Conservation (phyloP, 108 stramenopile genomes). For the Cyclostephanos tholiformis region DNA sequence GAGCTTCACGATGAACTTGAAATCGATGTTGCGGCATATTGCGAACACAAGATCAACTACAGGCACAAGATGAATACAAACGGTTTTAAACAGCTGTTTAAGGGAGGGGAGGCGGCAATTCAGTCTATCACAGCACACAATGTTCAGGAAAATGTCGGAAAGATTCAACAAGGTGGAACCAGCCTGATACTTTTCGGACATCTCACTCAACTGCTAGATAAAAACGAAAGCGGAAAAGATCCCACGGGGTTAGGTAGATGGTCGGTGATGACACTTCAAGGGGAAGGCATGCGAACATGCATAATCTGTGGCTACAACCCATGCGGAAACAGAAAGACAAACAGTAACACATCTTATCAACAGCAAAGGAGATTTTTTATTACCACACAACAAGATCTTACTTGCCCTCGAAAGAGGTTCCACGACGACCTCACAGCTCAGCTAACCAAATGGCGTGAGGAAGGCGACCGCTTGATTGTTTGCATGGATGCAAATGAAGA, state of each 20-base stretch:
- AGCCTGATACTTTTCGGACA: background rate
- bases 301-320: background rate
- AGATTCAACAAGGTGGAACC: slow-evolving; percentile 18
- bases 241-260: slow-evolving; percentile 2
- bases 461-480: too few relatives aligned
- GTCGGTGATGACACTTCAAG: slow-evolving; percentile 8
- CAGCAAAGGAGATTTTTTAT: background rate
- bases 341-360: background rate
- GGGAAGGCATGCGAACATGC: background rate
- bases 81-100: slow-evolving; percentile 13
- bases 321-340: background rate
- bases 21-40: slow-evolving; percentile 6
- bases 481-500: too few relatives aligned
- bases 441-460: too few relatives aligned
- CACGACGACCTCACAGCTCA: too few relatives aligned
- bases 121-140: slow-evolving; percentile 7
- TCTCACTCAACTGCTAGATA: slow-evolving; percentile 3
- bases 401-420: background rate
- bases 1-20: slow-evolving; percentile 6
- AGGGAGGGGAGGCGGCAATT: slow-evolving; percentile 14
- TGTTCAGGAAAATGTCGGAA: slow-evolving; percentile 9
- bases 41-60: slow-evolving; percentile 18
- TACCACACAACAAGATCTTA: background rate
- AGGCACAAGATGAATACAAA: slow-evolving; percentile 3
- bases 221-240: slow-evolving; percentile 7